Percentiles rank a stretch among this genome's conserved stretches.
These are phyloP conservation scores for Angomonas desouzai DNA, from an alignment of 208 protist genomes.

Conservation along the genomic window DNA sequence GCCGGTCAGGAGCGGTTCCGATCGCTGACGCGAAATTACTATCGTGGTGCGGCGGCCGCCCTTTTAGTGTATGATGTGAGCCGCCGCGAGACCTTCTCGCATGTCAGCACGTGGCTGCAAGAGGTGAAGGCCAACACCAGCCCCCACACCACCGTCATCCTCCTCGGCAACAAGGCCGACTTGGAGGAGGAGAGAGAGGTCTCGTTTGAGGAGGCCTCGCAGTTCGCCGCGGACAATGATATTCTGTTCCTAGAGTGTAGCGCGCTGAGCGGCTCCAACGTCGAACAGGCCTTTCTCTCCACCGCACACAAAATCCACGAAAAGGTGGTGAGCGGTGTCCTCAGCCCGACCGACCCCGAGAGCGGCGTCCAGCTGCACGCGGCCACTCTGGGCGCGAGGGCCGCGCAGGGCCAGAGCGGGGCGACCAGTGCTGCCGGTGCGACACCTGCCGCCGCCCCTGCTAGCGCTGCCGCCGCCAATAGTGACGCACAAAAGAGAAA, in stretches of 20 bases:
- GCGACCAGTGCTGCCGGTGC: constrained; percentile 6
- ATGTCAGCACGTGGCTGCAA: constrained; percentile 93
- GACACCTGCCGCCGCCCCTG: not conserved
- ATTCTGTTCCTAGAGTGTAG: constrained; percentile 95
- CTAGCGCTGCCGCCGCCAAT: not conserved
- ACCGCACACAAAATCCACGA: constrained; percentile 93
- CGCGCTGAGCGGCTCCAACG: constrained; percentile 90
- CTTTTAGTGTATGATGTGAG: constrained; percentile 97
- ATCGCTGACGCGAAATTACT: constrained; percentile 95
- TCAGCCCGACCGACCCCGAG: constrained; percentile 79
- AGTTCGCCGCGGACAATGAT: constrained; percentile 95
- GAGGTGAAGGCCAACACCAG: constrained; percentile 92
- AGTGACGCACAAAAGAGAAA: not conserved
- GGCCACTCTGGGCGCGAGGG: constrained; percentile 24
- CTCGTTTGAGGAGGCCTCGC: constrained; percentile 93
- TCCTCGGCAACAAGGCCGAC: constrained; percentile 96
- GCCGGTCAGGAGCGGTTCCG: constrained; percentile 90
- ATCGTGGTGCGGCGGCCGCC: constrained; percentile 93
- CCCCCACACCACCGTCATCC: constrained; percentile 79
- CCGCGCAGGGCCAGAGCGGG: constrained; percentile 9
- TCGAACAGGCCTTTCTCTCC: constrained; percentile 92
- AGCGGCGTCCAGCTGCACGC: constrained; percentile 78
- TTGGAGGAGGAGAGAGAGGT: constrained; percentile 94
- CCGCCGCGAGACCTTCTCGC: constrained; percentile 72
- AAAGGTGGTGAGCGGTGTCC: constrained; percentile 90